Conservation (phyloP, 306 rosid genomes). For the Pyrus betulifolia region DNA sequence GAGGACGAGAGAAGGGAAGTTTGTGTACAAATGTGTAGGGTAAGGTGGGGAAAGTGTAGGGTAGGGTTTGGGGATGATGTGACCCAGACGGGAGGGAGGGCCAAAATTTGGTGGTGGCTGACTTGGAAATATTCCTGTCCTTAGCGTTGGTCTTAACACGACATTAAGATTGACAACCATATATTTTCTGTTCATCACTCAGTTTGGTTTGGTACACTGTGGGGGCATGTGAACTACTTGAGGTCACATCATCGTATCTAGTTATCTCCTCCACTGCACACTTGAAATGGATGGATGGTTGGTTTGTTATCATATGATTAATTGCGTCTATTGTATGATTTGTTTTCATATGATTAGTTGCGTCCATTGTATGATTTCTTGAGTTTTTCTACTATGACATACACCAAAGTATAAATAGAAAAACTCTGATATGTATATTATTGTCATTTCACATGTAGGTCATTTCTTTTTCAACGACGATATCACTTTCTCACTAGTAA, state of each 20-base stretch:
- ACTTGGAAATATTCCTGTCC: conserved; percentile 8
- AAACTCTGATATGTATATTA: too few species aligned
- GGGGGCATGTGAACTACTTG: conserved; percentile 18
- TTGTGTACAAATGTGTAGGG: not conserved
- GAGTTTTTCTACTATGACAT: too few species aligned
- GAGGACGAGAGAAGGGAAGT: not conserved
- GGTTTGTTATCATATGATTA: not conserved
- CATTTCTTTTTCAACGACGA: too few species aligned
- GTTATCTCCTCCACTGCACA: not conserved
- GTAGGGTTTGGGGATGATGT: not conserved
- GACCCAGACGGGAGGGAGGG: not conserved
- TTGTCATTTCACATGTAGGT: too few species aligned
- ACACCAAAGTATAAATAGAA: too few species aligned
- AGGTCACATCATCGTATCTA: conserved; percentile 26
- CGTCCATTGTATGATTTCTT: not conserved
- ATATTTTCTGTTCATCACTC: not conserved
- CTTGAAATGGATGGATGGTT: not conserved
- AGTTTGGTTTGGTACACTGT: not conserved
- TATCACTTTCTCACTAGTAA: too few species aligned
- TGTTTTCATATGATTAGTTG: not conserved
- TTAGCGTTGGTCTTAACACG: not conserved
- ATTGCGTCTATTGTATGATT: not conserved
- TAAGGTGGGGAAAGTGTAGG: not conserved
- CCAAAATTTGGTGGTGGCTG: not conserved
- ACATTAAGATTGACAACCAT: not conserved